Base-by-base conservation (phyloP, 345 rosid genomes). In the Hevea brasiliensis region DNA sequence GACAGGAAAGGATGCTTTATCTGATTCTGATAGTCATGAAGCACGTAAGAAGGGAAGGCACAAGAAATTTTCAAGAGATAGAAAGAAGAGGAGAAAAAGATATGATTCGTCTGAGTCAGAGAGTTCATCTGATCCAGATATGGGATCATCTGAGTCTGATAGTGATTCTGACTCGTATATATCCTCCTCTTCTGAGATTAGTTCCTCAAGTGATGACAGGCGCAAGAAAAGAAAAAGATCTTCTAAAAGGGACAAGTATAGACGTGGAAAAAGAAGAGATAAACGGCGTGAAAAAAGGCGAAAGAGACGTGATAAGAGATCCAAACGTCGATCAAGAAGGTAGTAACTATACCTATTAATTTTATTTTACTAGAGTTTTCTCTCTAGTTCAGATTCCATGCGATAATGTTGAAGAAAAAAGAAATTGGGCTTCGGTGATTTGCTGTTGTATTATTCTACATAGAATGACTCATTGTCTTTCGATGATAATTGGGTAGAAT, bases 171-270 rank as follows among this genome's bases (percentile, higher is more conserved):
- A 91, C 76, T 85, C 89, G n/a, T 70, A 68, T 77, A 59, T 80
- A n/a, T 84, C 95, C 41, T 32, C 37, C n/a, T 87, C 97, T 48
- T 91, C 99, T 75, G 89, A 89, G 62, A 69, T 81, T 61, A 95
- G 94, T 75, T 91, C 96, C 76, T 92, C 98, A 53, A 92, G 98
- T 77, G 93, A 90, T 77, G 98, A 92, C 59, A 88, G 89, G 70
- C 90, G 74, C n/a, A 89, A 76, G 77, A 92, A 87, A 86, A 89
- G 94, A 74, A 92, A 87, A 81, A 89, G 86, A 82, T 83, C 88
- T 74, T 90, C 91, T 47, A 95, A 81, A 79, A 85, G 81, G 74
- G 98, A 88, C 41, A 92, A 87, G 78, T 74, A 87, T 78, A 89
- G 79, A 65, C 93, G 89, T 79, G 82, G 87, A 56, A 92, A 88